These are phyloP conservation scores for Candida ipomoeae DNA, from an alignment of 805 yeast genomes.

Conservation along the genomic window DNA sequence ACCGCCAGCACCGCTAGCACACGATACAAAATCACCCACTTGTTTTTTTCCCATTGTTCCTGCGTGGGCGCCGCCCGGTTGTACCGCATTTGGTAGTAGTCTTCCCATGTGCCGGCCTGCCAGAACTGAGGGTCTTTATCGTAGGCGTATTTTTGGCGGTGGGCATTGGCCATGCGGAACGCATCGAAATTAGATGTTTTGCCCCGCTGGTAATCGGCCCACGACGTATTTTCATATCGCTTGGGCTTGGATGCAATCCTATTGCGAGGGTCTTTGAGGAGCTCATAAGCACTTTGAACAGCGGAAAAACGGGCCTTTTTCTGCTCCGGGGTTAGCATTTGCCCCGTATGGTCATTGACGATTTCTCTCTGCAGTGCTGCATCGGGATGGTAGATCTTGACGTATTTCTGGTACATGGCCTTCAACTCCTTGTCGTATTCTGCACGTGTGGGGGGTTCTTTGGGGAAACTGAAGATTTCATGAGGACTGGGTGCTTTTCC, in stretches of 20 bases:
- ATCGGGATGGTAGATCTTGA: slow-evolving; percentile 85
- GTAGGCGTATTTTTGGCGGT: slow-evolving; percentile 29
- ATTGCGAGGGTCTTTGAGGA: slow-evolving; percentile 52
- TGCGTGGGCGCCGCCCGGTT: slow-evolving; percentile 36
- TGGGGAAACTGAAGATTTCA: slow-evolving; percentile 48
- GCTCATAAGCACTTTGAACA: slow-evolving; percentile 37
- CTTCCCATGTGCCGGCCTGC: slow-evolving; percentile 66
- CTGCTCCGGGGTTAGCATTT: slow-evolving; percentile 25
- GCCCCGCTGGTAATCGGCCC: slow-evolving; percentile 23
- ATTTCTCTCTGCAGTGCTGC: slow-evolving; percentile 26
- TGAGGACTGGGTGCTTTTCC: slow-evolving; percentile 60
- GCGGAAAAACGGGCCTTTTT: slow-evolving; percentile 32
- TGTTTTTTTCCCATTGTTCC: slow-evolving; percentile 40
- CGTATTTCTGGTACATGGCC: slow-evolving; percentile 35
- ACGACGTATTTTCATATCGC: slow-evolving; percentile 24
- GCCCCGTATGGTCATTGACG: slow-evolving; percentile 24
- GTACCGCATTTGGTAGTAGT: slow-evolving; percentile 44
- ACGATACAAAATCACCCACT: slow-evolving; percentile 40
- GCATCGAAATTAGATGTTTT: slow-evolving; percentile 29
- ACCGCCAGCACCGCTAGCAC: slow-evolving; percentile 35
- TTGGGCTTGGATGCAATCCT: slow-evolving; percentile 29
- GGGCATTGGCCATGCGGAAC: slow-evolving; percentile 36
- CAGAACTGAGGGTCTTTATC: slow-evolving; percentile 45
- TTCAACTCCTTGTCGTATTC: slow-evolving; percentile 49
- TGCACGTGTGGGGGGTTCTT: slow-evolving; percentile 33